Conservation (phyloP, 768 basidiomycete genomes). For the Leccinum rimulosum region DNA sequence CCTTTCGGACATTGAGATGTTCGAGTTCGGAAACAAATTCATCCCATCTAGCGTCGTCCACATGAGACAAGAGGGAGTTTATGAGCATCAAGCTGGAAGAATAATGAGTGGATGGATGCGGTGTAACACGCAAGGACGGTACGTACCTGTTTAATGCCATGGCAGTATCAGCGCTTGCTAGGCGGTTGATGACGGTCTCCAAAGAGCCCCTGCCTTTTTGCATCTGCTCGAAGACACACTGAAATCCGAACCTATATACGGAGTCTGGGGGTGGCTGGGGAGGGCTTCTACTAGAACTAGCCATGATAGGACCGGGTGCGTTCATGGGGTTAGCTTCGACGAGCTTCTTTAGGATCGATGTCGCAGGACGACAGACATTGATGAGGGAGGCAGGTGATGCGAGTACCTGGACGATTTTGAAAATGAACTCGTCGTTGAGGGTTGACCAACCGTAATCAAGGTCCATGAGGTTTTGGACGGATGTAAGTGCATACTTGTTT, state of each 20-base stretch:
- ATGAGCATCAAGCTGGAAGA: slow-evolving; percentile 78
- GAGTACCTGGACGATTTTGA: slow-evolving; percentile 73
- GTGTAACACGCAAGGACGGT: background rate
- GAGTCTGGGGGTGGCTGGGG: slow-evolving; percentile 62
- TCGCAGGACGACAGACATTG: slow-evolving; percentile 91
- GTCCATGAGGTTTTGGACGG: slow-evolving; percentile 88
- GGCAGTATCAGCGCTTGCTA: slow-evolving; percentile 80
- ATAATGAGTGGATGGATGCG: slow-evolving; percentile 7
- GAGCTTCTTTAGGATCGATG: slow-evolving; percentile 83
- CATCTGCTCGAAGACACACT: slow-evolving; percentile 81
- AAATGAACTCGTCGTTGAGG: slow-evolving; percentile 72
- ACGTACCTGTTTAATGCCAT: slow-evolving; percentile 79
- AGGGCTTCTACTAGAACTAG: slow-evolving; percentile 58
- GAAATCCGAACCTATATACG: slow-evolving; percentile 81
- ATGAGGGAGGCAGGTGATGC: slow-evolving; percentile 73
- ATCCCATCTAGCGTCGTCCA: slow-evolving; percentile 75
- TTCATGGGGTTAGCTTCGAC: slow-evolving; percentile 81
- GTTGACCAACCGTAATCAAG: slow-evolving; percentile 77
- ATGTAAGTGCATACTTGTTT: slow-evolving; percentile 74
- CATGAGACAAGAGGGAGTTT: slow-evolving; percentile 79
- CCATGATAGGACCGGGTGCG: slow-evolving; percentile 54
- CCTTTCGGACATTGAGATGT: slow-evolving; percentile 72
- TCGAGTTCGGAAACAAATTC: slow-evolving; percentile 76
- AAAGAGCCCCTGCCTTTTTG: slow-evolving; percentile 64
- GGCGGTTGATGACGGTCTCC: slow-evolving; percentile 76